Percentiles rank a stretch among this genome's conserved stretches.
These are phyloP conservation scores for Favolaschia claudopus DNA, from an alignment of 768 basidiomycete genomes.

Conservation along the genomic window DNA sequence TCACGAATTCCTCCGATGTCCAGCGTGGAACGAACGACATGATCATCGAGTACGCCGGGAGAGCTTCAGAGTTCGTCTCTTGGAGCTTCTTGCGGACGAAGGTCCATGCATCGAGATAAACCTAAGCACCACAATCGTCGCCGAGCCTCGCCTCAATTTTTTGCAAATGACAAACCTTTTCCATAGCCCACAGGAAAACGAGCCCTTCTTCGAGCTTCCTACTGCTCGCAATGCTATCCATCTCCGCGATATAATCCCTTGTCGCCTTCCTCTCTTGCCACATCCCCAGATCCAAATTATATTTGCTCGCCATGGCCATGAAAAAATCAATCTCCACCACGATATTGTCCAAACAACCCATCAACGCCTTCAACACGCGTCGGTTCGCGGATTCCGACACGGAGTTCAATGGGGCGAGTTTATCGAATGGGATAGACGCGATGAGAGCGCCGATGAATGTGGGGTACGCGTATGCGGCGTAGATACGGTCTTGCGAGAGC, in stretches of 20 bases:
- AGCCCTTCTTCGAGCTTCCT: slow-evolving; percentile 67
- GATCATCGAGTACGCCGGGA: slow-evolving; percentile 39
- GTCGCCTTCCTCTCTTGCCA: slow-evolving; percentile 68
- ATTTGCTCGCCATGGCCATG: slow-evolving; percentile 52
- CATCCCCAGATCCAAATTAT: slow-evolving; percentile 52
- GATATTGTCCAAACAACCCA: slow-evolving; percentile 63
- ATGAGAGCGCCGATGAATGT: slow-evolving; percentile 75
- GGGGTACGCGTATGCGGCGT: slow-evolving; percentile 78
- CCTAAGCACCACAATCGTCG: slow-evolving; percentile 41
- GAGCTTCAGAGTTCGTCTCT: slow-evolving; percentile 4
- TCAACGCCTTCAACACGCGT: slow-evolving; percentile 55
- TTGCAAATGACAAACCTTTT: slow-evolving; percentile 54
- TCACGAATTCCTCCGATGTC: slow-evolving; percentile 60
- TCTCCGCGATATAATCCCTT: slow-evolving; percentile 75
- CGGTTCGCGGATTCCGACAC: slow-evolving; percentile 45
- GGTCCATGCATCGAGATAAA: slow-evolving; percentile 76
- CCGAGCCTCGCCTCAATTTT: not conserved
- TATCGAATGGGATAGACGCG: slow-evolving; percentile 60
- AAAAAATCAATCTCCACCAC: slow-evolving; percentile 68
- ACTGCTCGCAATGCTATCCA: slow-evolving; percentile 58
- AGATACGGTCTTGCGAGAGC: slow-evolving; percentile 78
- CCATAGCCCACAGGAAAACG: slow-evolving; percentile 83
- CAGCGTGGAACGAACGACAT: slow-evolving; percentile 66
- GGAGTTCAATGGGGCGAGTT: slow-evolving; percentile 38
- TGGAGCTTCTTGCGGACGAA: slow-evolving; percentile 43